These are phyloP conservation scores for Phyllosticta ampelicida DNA, from an alignment of 2,329 filamentous ascomycete genomes.

Conservation along the genomic window DNA sequence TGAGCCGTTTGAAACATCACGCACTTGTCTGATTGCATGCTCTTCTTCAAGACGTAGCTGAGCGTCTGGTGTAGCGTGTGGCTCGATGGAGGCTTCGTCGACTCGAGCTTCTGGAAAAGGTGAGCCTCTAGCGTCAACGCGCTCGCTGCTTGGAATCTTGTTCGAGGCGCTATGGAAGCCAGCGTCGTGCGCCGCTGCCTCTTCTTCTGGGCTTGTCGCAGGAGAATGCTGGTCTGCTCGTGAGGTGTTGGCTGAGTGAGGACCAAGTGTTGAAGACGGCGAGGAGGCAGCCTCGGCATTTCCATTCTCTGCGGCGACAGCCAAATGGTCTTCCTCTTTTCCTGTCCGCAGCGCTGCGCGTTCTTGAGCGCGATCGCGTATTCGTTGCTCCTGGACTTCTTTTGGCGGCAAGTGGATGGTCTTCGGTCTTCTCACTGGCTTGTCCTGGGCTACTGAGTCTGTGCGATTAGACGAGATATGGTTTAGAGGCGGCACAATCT, in stretches of 20 bases:
- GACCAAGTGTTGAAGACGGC: constrained; percentile 55
- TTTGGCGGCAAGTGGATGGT: constrained; percentile 39
- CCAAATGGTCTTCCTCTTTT: constrained; percentile 28
- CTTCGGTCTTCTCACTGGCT: constrained; percentile 16
- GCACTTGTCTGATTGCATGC: constrained; percentile 29
- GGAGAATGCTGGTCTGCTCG: constrained; percentile 57
- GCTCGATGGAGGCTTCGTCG: background rate
- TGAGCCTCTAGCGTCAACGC: background rate
- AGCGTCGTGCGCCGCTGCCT: constrained; percentile 29
- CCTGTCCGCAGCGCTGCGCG: constrained; percentile 25
- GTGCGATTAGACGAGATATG: constrained; percentile 20
- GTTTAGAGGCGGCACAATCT: background rate
- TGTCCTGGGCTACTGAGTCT: constrained; percentile 14
- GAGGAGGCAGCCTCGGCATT: constrained; percentile 32
- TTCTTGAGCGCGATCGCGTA: constrained; percentile 31
- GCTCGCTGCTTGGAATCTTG: background rate
- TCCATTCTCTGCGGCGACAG: constrained; percentile 13
- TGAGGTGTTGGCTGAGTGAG: constrained; percentile 64
- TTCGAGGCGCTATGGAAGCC: background rate
- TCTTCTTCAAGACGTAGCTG: constrained; percentile 48
- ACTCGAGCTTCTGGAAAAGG: background rate
- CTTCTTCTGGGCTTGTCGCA: constrained; percentile 64
- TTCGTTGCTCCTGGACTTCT: constrained; percentile 38
- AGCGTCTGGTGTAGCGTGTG: constrained; percentile 43
- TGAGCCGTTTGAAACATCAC: background rate